phyloP scores from a whole-genome alignment of 768 basidiomycete genomes.

The Russula virescens region DNA sequence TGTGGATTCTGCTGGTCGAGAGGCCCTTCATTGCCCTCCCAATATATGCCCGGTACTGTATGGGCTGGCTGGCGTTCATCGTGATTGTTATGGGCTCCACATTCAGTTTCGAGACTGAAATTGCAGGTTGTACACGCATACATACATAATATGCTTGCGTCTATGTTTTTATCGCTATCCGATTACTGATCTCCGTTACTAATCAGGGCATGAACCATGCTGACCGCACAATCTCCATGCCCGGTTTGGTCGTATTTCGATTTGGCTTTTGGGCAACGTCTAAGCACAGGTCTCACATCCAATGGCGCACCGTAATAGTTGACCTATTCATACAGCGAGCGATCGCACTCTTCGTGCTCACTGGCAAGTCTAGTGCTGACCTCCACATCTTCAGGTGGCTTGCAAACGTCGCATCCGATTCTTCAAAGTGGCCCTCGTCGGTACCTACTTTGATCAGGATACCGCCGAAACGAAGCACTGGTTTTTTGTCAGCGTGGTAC shows the following conservation, averaged over 20 bases:
- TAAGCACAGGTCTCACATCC: conserved; percentile 53
- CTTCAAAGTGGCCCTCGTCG: conserved; percentile 58
- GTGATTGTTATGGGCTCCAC: conserved; percentile 81
- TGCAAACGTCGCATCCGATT: conserved; percentile 70
- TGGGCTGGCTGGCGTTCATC: conserved; percentile 75
- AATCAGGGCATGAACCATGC: conserved; percentile 55
- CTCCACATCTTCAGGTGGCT: conserved; percentile 82
- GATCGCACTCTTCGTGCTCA: conserved; percentile 86
- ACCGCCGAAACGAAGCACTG: conserved; percentile 56
- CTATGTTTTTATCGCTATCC: background rate
- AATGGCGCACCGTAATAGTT: conserved; percentile 85
- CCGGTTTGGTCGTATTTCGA: conserved; percentile 79
- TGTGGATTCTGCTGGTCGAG: conserved; percentile 63
- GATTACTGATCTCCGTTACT: conserved; percentile 5
- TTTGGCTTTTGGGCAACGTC: conserved; percentile 66
- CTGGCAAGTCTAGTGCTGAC: conserved; percentile 81
- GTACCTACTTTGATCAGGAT: conserved; percentile 74
- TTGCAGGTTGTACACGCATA: conserved; percentile 35
- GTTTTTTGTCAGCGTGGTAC: conserved; percentile 79
- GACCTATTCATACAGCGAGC: conserved; percentile 84
- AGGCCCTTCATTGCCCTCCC: conserved; percentile 61
- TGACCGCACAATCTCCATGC: conserved; percentile 75
- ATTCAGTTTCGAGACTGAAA: conserved; percentile 66
- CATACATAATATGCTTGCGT: too few species aligned
- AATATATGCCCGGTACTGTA: conserved; percentile 45